phyloP scores from a whole-genome alignment of 495 filamentous ascomycete species.

The Neurospora tetraspora region DNA sequence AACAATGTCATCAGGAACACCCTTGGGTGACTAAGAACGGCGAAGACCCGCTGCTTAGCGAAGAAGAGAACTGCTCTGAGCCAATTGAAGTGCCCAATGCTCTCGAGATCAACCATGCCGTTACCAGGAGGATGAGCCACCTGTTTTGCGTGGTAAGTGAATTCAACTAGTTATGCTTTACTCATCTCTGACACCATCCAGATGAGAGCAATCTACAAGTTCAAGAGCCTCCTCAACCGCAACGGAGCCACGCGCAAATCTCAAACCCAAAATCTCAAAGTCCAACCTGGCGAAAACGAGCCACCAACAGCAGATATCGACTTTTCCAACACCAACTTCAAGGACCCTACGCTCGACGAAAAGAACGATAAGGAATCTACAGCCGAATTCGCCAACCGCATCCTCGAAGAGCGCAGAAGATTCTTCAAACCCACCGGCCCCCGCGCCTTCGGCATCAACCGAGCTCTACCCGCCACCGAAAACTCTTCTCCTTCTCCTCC shows the following conservation, averaged over 20 bases:
- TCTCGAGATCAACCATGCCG: conserved; percentile 81
- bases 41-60: conserved; percentile 66
- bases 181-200: conserved; percentile 28
- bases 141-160: conserved; percentile 70
- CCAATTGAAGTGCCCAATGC: conserved; percentile 72
- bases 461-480: conserved; percentile 44
- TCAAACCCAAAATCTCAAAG: conserved; percentile 8
- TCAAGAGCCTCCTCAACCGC: conserved; percentile 48
- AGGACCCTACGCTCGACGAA: background rate
- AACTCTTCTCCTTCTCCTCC: conserved; percentile 34
- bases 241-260: conserved; percentile 15
- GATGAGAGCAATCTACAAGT: conserved; percentile 88
- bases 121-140: conserved; percentile 77
- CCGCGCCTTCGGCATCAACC: conserved; percentile 5
- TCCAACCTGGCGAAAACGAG: background rate
- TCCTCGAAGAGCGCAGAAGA: conserved; percentile 29
- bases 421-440: conserved; percentile 19
- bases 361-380: conserved; percentile 19
- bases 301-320: conserved; percentile 30
- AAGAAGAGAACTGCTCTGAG: conserved; percentile 78
- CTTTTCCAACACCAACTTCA: conserved; percentile 17
- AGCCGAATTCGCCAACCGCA: conserved; percentile 27
- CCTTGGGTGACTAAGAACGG: conserved; percentile 87
- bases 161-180: background rate
- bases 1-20: conserved; percentile 53